Percentiles rank a stretch among this genome's conserved stretches.
These are phyloP conservation scores for Phoma sp. DNA, from an alignment of 2,329 filamentous ascomycete species.

Conservation along the genomic window DNA sequence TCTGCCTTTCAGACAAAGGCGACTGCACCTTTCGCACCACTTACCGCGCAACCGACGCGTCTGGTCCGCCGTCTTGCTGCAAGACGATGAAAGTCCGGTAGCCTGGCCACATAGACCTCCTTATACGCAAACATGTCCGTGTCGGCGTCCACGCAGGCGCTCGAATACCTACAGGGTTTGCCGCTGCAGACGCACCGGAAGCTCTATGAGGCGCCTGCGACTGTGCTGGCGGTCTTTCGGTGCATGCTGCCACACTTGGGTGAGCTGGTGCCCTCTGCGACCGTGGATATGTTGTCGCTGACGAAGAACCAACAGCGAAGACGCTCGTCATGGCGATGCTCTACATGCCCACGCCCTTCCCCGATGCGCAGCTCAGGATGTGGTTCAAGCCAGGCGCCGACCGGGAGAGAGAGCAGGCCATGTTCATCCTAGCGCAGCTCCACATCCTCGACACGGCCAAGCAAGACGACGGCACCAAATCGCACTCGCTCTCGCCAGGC, in stretches of 20 bases:
- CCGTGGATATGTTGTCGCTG: not conserved
- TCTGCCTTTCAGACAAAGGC: slow-evolving; percentile 10
- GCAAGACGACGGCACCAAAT: slow-evolving; percentile 65
- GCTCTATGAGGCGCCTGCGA: slow-evolving; percentile 95
- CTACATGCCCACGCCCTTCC: slow-evolving; percentile 83
- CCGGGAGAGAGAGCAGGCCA: slow-evolving; percentile 81
- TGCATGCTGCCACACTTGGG: slow-evolving; percentile 94
- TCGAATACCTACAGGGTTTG: slow-evolving; percentile 92
- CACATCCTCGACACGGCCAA: slow-evolving; percentile 74
- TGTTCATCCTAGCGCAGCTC: slow-evolving; percentile 81
- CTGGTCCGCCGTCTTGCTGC: slow-evolving; percentile 5
- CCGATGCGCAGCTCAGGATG: slow-evolving; percentile 78
- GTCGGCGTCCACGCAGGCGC: slow-evolving; percentile 65
- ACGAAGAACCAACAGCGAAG: slow-evolving; percentile 68
- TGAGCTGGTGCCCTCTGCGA: slow-evolving; percentile 46
- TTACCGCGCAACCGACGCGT: slow-evolving; percentile 24
- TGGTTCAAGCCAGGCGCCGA: slow-evolving; percentile 78
- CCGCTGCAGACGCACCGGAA: slow-evolving; percentile 87
- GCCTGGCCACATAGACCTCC: slow-evolving; percentile 19
- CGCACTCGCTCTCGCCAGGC: slow-evolving; percentile 77
- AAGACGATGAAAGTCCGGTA: slow-evolving; percentile 44
- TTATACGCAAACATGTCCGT: slow-evolving; percentile 57
- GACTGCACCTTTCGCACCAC: slow-evolving; percentile 14
- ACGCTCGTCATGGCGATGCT: slow-evolving; percentile 94
- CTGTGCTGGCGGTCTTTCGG: slow-evolving; percentile 91